Conservation (phyloP, 805 yeast species). For the Hanseniaspora mollemarum region DNA sequence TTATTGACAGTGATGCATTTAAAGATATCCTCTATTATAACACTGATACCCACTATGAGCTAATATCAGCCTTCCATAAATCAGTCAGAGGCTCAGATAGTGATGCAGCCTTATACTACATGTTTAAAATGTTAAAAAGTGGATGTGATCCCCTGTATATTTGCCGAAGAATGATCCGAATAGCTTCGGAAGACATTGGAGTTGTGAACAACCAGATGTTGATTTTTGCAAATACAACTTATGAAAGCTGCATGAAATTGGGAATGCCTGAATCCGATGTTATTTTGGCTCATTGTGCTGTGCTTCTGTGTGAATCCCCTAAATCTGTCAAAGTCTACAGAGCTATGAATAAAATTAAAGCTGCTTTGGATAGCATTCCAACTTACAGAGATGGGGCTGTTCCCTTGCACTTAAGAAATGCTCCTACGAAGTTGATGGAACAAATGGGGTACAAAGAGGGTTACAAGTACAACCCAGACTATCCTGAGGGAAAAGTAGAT, state of each 20-base stretch:
- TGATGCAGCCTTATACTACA: conserved; percentile 78
- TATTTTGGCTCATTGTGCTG: conserved; percentile 82
- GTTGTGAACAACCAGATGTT: conserved; percentile 68
- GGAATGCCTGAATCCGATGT: conserved; percentile 94
- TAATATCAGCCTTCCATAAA: conserved; percentile 92
- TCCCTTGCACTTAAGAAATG: conserved; percentile 80
- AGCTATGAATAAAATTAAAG: conserved; percentile 61
- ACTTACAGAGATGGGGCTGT: conserved; percentile 37
- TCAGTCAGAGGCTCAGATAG: conserved; percentile 80
- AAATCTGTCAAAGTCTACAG: conserved; percentile 80
- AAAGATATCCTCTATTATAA: conserved; percentile 54
- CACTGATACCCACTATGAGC: conserved; percentile 90
- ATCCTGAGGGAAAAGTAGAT: conserved; percentile 50
- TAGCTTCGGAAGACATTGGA: conserved; percentile 93
- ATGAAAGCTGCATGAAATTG: conserved; percentile 74
- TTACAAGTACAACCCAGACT: conserved; percentile 84
- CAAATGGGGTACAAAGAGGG: conserved; percentile 75
- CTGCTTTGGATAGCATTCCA: conserved; percentile 46
- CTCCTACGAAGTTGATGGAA: conserved; percentile 85
- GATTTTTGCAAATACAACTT: conserved; percentile 77
- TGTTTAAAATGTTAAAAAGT: conserved; percentile 78
- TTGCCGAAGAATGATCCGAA: conserved; percentile 82
- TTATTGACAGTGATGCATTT: conserved; percentile 36
- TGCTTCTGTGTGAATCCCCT: conserved; percentile 72
- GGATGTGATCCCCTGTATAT: conserved; percentile 91